Percentiles rank a stretch among this genome's conserved stretches.
phyloP scores from a whole-genome alignment of 495 filamentous ascomycete species.

The Trichoderma erinaceum region DNA sequence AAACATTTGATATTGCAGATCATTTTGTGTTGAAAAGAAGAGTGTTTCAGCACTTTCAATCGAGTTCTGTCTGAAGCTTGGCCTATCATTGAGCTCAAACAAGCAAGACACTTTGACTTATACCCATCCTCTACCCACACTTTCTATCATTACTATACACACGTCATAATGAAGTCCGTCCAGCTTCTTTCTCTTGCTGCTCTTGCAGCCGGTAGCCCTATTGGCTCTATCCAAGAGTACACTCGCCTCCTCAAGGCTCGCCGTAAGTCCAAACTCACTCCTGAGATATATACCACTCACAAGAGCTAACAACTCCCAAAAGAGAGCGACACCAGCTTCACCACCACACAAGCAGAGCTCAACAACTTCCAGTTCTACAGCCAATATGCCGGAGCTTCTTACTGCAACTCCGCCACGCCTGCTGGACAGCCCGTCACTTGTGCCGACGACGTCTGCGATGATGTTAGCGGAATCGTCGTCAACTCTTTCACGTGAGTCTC shows the following conservation, averaged over 20 bases:
- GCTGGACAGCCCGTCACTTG: conserved; percentile 53
- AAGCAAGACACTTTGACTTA: background rate
- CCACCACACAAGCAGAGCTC: conserved; percentile 31
- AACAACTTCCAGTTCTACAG: conserved; percentile 54
- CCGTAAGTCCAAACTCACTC: background rate
- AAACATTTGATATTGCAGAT: background rate
- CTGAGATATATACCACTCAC: background rate
- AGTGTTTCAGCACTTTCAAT: background rate
- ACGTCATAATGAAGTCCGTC: conserved; percentile 23
- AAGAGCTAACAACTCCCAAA: conserved; percentile 11
- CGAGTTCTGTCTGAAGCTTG: background rate
- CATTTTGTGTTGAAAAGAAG: background rate
- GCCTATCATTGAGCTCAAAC: background rate
- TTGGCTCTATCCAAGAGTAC: conserved; percentile 2
- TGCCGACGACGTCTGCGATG: conserved; percentile 51
- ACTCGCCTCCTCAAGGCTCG: background rate
- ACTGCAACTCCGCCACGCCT: conserved; percentile 53
- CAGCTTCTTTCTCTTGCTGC: conserved; percentile 12
- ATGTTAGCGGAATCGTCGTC: conserved; percentile 48
- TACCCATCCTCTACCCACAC: background rate
- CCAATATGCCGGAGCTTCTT: conserved; percentile 64
- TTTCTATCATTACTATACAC: background rate
- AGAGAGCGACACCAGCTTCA: conserved; percentile 20
- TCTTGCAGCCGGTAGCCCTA: conserved; percentile 6
- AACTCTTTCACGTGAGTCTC: conserved; percentile 57